A percentile compares a stretch with the other conserved stretches of the same genome.
phyloP scores from a whole-genome alignment of 1,139 yeast genomes.

The Keqinozyma sinolaborantium region DNA sequence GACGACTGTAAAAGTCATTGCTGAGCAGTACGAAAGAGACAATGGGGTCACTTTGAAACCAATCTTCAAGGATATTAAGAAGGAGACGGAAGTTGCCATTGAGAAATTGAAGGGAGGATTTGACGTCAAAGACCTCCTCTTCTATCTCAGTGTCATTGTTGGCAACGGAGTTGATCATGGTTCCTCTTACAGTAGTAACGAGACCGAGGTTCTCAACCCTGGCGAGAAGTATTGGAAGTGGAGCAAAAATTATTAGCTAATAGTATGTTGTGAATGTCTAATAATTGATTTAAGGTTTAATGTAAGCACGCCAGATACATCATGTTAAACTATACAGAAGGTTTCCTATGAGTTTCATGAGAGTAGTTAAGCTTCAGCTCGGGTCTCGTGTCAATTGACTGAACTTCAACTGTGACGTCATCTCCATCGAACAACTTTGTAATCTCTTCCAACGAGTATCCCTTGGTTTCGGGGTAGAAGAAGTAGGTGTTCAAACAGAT shows the following conservation, averaged over 20 bases:
- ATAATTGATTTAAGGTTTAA: no score
- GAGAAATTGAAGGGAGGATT: background rate
- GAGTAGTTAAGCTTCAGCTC: no score
- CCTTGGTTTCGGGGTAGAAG: conserved; percentile 46
- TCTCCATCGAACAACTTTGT: conserved; percentile 15
- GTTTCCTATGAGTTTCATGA: no score
- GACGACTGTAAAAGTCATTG: conserved; percentile 34
- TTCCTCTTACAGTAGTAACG: no score
- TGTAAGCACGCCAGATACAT: no score
- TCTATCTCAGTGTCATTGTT: background rate
- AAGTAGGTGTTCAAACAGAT: conserved; percentile 34
- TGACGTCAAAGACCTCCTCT: background rate
- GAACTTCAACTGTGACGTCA: no score
- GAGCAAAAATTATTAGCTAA: no score
- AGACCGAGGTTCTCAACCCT: conserved; percentile 55
- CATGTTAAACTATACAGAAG: no score
- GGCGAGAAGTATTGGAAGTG: conserved; percentile 51
- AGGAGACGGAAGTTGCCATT: background rate
- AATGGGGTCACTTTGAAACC: no score
- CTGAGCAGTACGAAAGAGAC: conserved; percentile 36
- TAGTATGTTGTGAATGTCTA: no score
- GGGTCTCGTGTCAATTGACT: no score
- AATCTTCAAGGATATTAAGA: background rate
- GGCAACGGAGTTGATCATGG: no score
- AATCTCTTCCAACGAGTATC: conserved; percentile 42